Evolutionary conservation across 768 basidiomycete species (phyloP), one percentile per base, ranked within the genome.

Genomic region (Leccinum boreale): DNA sequence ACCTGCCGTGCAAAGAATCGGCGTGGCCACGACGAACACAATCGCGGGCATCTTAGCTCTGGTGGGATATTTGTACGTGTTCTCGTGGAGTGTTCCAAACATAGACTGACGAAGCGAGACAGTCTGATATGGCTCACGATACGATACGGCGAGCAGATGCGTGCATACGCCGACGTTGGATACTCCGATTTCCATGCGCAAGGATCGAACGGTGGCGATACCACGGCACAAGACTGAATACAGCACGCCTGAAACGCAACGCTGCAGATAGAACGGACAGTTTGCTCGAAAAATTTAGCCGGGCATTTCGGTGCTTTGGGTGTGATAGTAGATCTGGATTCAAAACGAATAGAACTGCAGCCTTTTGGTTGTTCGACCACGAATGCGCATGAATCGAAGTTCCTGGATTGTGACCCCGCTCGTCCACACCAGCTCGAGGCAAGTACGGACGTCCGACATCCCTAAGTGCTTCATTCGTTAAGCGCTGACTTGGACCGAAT

Each of bases 121-220:
- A 87, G 86, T 10, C 50, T 85, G 3, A 60, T 88, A 3, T 79
- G 75, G 73, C 58, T 76, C n/a, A 81, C 80, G 5, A 82, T 89
- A 49, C 74, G 70, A 21, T 83, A 86, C 39, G 86, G 85, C 4
- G 77, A 78, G 28, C 71, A 75, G 53, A 78, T 89, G 75, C 76
- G 86, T 42, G 79, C 77, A 1, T 83, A 79, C 73, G 71, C 78
- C 8, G 81, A 88, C 61, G 70, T 86, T 10, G 85, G 81, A 3
- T 86, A 78, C 63, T 81, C 84, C 3, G 45, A 61, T 51, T 67
- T 67, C 24, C 48, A 44, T 2, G 29, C 31, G 9, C 52, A 24
- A 9, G 6, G 4, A 5, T 5, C 17, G 23, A 17, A 15, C 14
- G 19, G 17, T 8, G 48, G 44, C 9, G 33, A 45, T 44, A 19